Percentiles rank a stretch among this genome's conserved stretches.
These are phyloP conservation scores for Bacterosira constricta DNA, from an alignment of 108 stramenopile species.

Conservation along the genomic window DNA sequence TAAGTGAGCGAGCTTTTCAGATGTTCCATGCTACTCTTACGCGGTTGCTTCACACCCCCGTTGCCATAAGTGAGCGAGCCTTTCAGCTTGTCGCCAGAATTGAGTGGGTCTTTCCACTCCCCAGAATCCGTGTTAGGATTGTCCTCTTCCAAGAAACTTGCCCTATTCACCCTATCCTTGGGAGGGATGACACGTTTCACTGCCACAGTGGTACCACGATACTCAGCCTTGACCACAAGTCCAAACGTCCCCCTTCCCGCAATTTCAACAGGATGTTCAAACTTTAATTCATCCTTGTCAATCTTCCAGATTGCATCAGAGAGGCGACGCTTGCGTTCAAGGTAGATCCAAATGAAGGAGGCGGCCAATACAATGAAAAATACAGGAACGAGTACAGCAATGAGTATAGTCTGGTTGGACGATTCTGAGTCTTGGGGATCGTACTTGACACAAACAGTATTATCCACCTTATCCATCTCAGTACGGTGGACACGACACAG, in stretches of 20 bases:
- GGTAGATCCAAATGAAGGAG: constrained; percentile 3
- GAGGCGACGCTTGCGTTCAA: constrained; percentile 22
- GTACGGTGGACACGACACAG: constrained; percentile 32
- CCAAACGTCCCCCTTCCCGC: constrained; percentile 51
- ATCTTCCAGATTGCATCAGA: constrained; percentile 56
- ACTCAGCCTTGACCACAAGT: constrained; percentile 33
- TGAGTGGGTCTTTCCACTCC: too few species aligned
- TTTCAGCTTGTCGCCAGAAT: too few species aligned
- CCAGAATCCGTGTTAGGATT: background rate
- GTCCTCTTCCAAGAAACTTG: background rate
- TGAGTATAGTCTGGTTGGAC: background rate
- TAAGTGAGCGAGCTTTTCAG: too few species aligned
- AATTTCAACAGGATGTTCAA: constrained; percentile 45
- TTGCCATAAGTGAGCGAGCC: too few species aligned
- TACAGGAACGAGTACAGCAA: constrained; percentile 28
- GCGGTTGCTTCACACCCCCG: too few species aligned
- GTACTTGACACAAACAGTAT: constrained; percentile 33
- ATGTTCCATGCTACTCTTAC: too few species aligned
- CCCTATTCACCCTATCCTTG: constrained; percentile 3
- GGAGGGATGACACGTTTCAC: constrained; percentile 43
- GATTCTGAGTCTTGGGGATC: constrained; percentile 17
- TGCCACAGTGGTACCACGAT: constrained; percentile 42
- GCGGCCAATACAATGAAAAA: background rate
- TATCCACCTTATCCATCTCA: constrained; percentile 42
- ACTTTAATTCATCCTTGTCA: constrained; percentile 53